Percentiles rank a stretch among this genome's conserved stretches.
Evolutionary conservation across 2,329 filamentous ascomycete species (phyloP).

Genomic region (Pseudocercospora crystallina): DNA sequence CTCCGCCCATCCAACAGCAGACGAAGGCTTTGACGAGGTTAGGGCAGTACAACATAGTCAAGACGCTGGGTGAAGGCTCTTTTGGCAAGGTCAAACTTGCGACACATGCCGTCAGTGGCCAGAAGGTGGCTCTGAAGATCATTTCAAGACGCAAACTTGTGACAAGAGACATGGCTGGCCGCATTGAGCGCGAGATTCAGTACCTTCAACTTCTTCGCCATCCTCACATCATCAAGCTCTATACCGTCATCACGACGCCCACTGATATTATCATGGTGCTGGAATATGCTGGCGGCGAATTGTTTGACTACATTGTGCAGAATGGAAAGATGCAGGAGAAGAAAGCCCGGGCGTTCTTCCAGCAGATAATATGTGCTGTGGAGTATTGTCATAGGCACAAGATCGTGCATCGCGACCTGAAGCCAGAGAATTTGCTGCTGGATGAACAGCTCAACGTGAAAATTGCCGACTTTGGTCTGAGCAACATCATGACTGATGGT

Average conservation of each 20-base stretch:
- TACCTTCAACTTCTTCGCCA: constrained; percentile 94
- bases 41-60: constrained; percentile 86
- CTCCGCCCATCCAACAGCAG: constrained; percentile 30
- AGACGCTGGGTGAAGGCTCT: constrained; percentile 90
- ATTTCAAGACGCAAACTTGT: constrained; percentile 95
- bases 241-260: constrained; percentile 90
- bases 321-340: constrained; percentile 88
- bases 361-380: constrained; percentile 97
- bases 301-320: constrained; percentile 97
- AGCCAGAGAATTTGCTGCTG: constrained; percentile 93
- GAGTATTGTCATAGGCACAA: constrained; percentile 99
- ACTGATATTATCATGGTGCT: constrained; percentile 98
- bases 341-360: constrained; percentile 95
- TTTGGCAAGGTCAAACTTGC: constrained; percentile 99
- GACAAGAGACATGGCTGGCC: constrained; percentile 94
- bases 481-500: constrained; percentile 99
- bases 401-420: constrained; percentile 95
- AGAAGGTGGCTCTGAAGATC: constrained; percentile 97
- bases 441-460: constrained; percentile 97
- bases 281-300: constrained; percentile 92
- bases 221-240: constrained; percentile 99
- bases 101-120: constrained; percentile 84
- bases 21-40: constrained; percentile 57
- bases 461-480: constrained; percentile 97
- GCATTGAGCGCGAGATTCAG: constrained; percentile 96